A percentile compares a stretch with the other conserved stretches of the same genome.
phyloP scores from a whole-genome alignment of 306 rosid species.

The Cajanus cajan region DNA sequence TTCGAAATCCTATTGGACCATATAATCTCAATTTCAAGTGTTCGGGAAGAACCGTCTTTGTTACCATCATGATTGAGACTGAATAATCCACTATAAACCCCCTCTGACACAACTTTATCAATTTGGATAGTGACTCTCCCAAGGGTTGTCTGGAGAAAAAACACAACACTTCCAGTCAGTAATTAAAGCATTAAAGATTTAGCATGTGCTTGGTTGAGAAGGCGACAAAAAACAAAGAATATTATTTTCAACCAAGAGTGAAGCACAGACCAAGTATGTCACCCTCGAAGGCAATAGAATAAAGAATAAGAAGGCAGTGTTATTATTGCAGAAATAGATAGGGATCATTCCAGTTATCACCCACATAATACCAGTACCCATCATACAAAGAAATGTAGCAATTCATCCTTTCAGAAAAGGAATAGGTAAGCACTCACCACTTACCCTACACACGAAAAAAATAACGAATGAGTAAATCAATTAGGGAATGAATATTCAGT shows the following conservation, averaged over 20 bases:
- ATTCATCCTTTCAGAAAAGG: slow-evolving; percentile 24
- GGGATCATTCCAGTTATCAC: background rate
- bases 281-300: background rate
- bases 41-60: slow-evolving; percentile 92
- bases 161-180: slow-evolving; percentile 28
- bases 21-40: slow-evolving; percentile 86
- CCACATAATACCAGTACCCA: background rate
- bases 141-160: slow-evolving; percentile 67
- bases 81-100: slow-evolving; percentile 90
- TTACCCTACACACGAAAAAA: background rate
- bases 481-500: slow-evolving; percentile 18
- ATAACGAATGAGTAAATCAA: background rate
- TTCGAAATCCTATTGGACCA: slow-evolving; percentile 87
- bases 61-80: slow-evolving; percentile 88
- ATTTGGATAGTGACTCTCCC: slow-evolving; percentile 98
- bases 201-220: slow-evolving; percentile 10
- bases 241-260: background rate
- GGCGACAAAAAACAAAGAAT: background rate
- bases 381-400: slow-evolving; percentile 2
- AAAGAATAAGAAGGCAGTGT: background rate
- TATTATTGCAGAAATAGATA: background rate
- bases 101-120: slow-evolving; percentile 91
- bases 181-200: slow-evolving; percentile 22
- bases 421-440: slow-evolving; percentile 3
- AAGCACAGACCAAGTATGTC: background rate